phyloP scores from a whole-genome alignment of 768 basidiomycete species.

The Lanmaoa pseudosensibilis region DNA sequence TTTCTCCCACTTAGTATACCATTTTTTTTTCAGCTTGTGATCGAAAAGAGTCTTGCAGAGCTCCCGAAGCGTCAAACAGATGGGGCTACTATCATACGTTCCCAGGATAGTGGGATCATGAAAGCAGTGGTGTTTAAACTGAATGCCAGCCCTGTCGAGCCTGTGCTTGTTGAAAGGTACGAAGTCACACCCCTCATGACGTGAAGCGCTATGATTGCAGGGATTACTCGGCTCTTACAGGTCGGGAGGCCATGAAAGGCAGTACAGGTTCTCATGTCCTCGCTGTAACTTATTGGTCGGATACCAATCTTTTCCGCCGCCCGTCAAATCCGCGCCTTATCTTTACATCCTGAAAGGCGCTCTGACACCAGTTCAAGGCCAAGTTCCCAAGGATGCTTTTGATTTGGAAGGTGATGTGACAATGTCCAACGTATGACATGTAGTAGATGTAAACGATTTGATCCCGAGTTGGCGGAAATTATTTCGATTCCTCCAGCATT shows the following conservation, averaged over 20 bases:
- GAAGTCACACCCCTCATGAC: constrained; percentile 22
- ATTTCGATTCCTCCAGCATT: not conserved
- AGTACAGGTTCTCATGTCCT: constrained; percentile 63
- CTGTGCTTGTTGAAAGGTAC: constrained; percentile 79
- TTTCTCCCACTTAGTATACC: constrained; percentile 1
- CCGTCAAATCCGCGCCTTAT: constrained; percentile 73
- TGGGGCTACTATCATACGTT: constrained; percentile 75
- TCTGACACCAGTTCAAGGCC: constrained; percentile 86
- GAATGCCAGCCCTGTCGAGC: constrained; percentile 68
- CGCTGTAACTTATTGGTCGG: constrained; percentile 50
- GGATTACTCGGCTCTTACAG: constrained; percentile 35
- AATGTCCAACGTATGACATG: constrained; percentile 3
- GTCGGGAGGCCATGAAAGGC: constrained; percentile 68
- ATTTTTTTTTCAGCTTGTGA: constrained; percentile 59
- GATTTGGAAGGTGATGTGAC: constrained; percentile 42
- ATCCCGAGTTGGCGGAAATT: not conserved
- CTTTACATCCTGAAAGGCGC: constrained; percentile 80
- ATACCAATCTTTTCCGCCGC: constrained; percentile 79
- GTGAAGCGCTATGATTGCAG: constrained; percentile 20
- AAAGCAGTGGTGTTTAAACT: constrained; percentile 82
- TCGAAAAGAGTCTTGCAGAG: constrained; percentile 69
- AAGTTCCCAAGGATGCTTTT: constrained; percentile 82
- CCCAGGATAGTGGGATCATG: constrained; percentile 56
- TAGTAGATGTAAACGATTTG: not conserved
- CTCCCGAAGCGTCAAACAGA: constrained; percentile 77